Base-by-base conservation (phyloP, 495 filamentous ascomycete genomes). In the Talaromyces wortmannii region DNA sequence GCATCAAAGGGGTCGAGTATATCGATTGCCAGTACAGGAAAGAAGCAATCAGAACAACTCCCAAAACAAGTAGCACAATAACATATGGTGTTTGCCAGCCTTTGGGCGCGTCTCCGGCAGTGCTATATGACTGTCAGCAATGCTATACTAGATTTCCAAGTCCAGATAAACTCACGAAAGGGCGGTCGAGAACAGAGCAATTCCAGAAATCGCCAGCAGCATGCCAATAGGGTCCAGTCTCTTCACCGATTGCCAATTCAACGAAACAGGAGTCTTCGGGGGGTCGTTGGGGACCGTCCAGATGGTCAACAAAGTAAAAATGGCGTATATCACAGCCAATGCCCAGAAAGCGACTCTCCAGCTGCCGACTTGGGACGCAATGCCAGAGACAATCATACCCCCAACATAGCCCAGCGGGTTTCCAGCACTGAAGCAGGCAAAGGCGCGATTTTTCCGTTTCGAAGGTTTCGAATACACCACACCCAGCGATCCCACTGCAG, bases 1-100 rank as follows among this genome's bases (percentile, higher is more conserved):
- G 72, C 66, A 75, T 69, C 42, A 75, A 50, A 8, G 72, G 60
- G 32, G 67, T 16, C 12, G 52, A 40, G 7, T 64, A 65, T 15
- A 66, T 29, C 2, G 66, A 68, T 48, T 91, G 84, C 86, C 87
- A 90, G 36, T 74, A 64, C 17, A 85, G 61, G 57, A 91, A 91
- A 2, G 69, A 59, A 0, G 57, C 71, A 6, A 89, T 73, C 5
- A 89, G 63, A 8, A 83, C 50, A 29, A 87, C 43, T 2, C 85
- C 82, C 11, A 87, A 67, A 17, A 84, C 76, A 42, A 91, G 80
- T 5, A 90, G 65, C 7, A 76, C 78, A 32, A 82, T 72, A 0
- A 90, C 77, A 71, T 86, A 90, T 4, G 82, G 78, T 0, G 81
- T 85, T 16, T 63, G 63, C 87, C 87, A 91, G 6, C 87, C 86